Conservation (phyloP, 2,329 filamentous ascomycete species). For the Ophiosphaerella narmari region DNA sequence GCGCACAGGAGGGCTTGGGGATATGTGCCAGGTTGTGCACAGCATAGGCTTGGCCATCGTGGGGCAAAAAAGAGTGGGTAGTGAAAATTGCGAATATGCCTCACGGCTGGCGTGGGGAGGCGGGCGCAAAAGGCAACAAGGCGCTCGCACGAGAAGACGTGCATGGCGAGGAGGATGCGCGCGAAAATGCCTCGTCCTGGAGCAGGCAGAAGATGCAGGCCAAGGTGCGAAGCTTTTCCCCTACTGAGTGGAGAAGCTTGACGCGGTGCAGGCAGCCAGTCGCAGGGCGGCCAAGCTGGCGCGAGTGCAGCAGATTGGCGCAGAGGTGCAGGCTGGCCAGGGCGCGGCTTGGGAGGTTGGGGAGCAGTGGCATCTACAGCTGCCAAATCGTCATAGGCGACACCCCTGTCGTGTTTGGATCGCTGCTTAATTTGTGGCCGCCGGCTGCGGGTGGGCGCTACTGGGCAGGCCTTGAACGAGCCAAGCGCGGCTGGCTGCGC, state of each 20-base stretch:
- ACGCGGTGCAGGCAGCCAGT: constrained; percentile 4
- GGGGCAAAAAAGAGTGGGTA: constrained; percentile 12
- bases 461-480: background rate
- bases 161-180: constrained; percentile 1
- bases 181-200: constrained; percentile 16
- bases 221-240: constrained; percentile 20
- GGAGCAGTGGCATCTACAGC: too few species aligned
- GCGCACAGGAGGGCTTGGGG: constrained; percentile 1
- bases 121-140: background rate
- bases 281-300: background rate
- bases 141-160: constrained; percentile 1
- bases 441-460: constrained; percentile 6
- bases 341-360: background rate
- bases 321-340: background rate
- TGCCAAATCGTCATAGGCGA: constrained; percentile 12
- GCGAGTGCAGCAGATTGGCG: background rate
- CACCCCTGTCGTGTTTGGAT: constrained; percentile 18
- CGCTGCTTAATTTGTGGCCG: constrained; percentile 16
- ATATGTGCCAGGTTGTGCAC: constrained; percentile 2
- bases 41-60: constrained; percentile 4
- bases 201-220: constrained; percentile 4
- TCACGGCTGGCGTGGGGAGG: constrained; percentile 11
- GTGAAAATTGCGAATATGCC: constrained; percentile 24
- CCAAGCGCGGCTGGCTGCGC: too few species aligned
- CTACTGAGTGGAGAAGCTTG: constrained; percentile 24